Conservation (phyloP, 768 basidiomycete genomes). For the Clitopilus hobsonii region DNA sequence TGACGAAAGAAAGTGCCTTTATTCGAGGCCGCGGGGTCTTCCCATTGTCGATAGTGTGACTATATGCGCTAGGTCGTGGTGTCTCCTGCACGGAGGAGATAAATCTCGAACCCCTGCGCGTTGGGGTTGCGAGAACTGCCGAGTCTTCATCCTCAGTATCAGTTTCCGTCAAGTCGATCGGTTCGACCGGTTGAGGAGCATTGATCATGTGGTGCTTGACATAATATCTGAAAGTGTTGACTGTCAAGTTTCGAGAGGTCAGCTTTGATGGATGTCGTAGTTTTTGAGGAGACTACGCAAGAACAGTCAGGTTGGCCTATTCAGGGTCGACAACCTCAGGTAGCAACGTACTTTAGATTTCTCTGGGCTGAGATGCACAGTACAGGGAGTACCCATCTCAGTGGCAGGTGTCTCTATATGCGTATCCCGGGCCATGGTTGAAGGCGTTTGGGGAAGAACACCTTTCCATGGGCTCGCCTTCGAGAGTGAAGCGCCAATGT, state of each 20-base stretch:
- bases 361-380: slow-evolving; percentile 19
- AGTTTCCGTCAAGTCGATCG: slow-evolving; percentile 11
- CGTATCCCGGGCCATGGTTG: neutral
- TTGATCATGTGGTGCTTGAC: slow-evolving; percentile 78
- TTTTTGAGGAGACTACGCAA: slow-evolving; percentile 32
- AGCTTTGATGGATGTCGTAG: slow-evolving; percentile 73
- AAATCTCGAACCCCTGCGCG: slow-evolving; percentile 5
- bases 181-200: slow-evolving; percentile 19
- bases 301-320: neutral
- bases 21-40: slow-evolving; percentile 23
- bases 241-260: slow-evolving; percentile 61
- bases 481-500: neutral
- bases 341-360: slow-evolving; percentile 14
- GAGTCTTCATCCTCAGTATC: slow-evolving; percentile 7
- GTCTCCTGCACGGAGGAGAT: slow-evolving; percentile 13
- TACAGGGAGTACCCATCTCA: slow-evolving; percentile 12
- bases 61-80: slow-evolving; percentile 15
- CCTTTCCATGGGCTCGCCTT: neutral
- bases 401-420: neutral
- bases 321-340: neutral
- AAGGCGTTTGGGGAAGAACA: neutral
- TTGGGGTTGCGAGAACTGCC: neutral
- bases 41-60: slow-evolving; percentile 5
- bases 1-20: slow-evolving; percentile 7
- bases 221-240: slow-evolving; percentile 70